phyloP scores from a whole-genome alignment of 2,329 filamentous ascomycete genomes.

The Trichophyton verrucosum region DNA sequence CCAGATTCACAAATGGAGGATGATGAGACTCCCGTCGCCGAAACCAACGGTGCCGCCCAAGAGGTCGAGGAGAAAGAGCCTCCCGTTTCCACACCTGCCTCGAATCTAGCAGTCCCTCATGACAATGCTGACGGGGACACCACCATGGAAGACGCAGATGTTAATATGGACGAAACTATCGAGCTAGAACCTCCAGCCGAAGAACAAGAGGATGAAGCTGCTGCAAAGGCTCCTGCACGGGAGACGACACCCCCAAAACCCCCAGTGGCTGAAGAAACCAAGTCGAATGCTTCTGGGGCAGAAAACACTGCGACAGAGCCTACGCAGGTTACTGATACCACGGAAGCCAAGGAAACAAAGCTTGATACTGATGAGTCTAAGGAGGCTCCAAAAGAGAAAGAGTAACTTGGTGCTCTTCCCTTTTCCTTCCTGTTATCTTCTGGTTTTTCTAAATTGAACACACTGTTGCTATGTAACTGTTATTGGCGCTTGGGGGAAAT shows the following conservation, averaged over 20 bases:
- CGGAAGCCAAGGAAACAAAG: conserved; percentile 11
- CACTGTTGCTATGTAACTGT: neutral
- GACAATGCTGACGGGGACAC: conserved; percentile 23
- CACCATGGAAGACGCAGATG: conserved; percentile 28
- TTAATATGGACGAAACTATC: conserved; percentile 12
- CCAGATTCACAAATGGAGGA: conserved; percentile 16
- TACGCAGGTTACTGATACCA: conserved; percentile 1
- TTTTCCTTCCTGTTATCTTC: neutral
- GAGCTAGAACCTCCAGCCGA: conserved; percentile 4
- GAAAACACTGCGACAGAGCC: neutral
- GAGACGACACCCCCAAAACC: conserved; percentile 16
- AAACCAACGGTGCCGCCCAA: conserved; percentile 20
- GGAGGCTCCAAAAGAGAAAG: conserved; percentile 10
- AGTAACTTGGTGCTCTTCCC: conserved; percentile 1
- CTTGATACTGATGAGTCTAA: conserved; percentile 11
- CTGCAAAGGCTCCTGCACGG: conserved; percentile 9
- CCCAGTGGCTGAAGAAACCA: conserved; percentile 12
- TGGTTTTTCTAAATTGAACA: neutral
- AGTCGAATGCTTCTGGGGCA: conserved; percentile 2
- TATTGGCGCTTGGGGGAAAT: conserved; percentile 7
- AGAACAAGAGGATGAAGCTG: conserved; percentile 15
- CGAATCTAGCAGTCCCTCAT: conserved; percentile 16
- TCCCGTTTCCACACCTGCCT: conserved; percentile 20
- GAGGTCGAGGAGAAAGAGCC: conserved; percentile 21
- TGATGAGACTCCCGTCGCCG: conserved; percentile 23